Conservation (phyloP, 768 basidiomycete genomes). For the Podaxis rugospora region DNA sequence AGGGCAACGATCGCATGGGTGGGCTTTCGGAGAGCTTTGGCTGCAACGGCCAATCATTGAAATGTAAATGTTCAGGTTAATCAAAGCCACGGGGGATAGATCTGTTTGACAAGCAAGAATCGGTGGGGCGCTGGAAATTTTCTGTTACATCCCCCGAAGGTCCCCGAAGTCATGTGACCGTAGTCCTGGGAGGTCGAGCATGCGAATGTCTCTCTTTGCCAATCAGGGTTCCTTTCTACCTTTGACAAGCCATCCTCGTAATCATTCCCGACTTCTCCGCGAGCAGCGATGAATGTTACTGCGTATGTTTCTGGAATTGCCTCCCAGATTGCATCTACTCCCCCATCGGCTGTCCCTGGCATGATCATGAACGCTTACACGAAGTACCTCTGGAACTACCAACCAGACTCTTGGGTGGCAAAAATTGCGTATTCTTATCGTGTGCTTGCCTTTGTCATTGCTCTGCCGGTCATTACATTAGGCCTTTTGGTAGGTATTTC, state of each 20-base stretch:
- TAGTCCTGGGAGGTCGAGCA: too few species aligned
- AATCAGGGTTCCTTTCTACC: too few species aligned
- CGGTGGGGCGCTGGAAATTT: background rate
- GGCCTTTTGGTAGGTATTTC: slow-evolving; percentile 45
- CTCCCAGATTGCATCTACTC: slow-evolving; percentile 22
- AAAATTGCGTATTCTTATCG: slow-evolving; percentile 60
- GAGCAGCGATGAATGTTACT: slow-evolving; percentile 28
- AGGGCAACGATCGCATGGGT: background rate
- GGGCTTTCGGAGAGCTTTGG: background rate
- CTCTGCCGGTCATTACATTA: slow-evolving; percentile 57
- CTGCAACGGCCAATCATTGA: too few species aligned
- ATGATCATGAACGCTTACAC: slow-evolving; percentile 59
- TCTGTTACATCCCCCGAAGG: too few species aligned
- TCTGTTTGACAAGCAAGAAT: background rate
- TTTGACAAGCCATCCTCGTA: background rate
- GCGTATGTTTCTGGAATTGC: slow-evolving; percentile 26
- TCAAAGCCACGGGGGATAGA: background rate
- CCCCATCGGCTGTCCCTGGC: slow-evolving; percentile 33
- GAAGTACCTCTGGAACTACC: slow-evolving; percentile 59
- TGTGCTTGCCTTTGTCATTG: slow-evolving; percentile 57
- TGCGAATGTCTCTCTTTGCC: too few species aligned
- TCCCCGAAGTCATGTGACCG: too few species aligned
- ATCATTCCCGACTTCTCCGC: background rate
- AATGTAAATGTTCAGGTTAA: background rate
- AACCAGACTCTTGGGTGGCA: slow-evolving; percentile 62